These are phyloP conservation scores for Mucor ambiguus DNA, from an alignment of 371 early-diverging fungal genomes.

Conservation along the genomic window DNA sequence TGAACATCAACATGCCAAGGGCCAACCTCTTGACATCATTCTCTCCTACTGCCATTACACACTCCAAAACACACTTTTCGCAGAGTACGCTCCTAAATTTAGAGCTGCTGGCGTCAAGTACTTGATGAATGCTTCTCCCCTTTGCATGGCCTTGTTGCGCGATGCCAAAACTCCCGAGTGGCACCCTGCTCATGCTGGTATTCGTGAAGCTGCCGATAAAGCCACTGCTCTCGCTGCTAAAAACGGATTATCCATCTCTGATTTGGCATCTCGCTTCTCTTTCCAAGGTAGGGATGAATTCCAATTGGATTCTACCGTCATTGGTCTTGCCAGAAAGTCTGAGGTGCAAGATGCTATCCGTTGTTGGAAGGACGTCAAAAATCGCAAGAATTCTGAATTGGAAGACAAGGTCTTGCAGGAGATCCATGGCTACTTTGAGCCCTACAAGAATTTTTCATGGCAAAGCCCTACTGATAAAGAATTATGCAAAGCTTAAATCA, in stretches of 20 bases:
- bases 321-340: constrained; percentile 65
- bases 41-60: constrained; percentile 79
- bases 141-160: constrained; percentile 77
- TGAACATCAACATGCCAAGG: constrained; percentile 58
- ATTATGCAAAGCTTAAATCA: constrained; percentile 19
- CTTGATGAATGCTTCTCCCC: constrained; percentile 75
- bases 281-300: constrained; percentile 52
- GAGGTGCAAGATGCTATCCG: constrained; percentile 64
- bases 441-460: constrained; percentile 49
- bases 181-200: constrained; percentile 74
- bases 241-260: constrained; percentile 51
- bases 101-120: constrained; percentile 63
- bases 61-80: constrained; percentile 67
- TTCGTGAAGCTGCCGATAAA: constrained; percentile 57
- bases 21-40: constrained; percentile 68
- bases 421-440: constrained; percentile 31
- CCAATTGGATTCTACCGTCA: constrained; percentile 59
- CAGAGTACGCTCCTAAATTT: constrained; percentile 57
- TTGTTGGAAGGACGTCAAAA: constrained; percentile 50
- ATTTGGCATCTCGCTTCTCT: constrained; percentile 68
- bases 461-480: constrained; percentile 49
- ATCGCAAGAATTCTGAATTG: constrained; percentile 28
- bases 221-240: constrained; percentile 45
- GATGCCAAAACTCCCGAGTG: constrained; percentile 64
- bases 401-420: constrained; percentile 31